Conservation (phyloP, 768 basidiomycete genomes). For the Pleurotus eryngii region DNA sequence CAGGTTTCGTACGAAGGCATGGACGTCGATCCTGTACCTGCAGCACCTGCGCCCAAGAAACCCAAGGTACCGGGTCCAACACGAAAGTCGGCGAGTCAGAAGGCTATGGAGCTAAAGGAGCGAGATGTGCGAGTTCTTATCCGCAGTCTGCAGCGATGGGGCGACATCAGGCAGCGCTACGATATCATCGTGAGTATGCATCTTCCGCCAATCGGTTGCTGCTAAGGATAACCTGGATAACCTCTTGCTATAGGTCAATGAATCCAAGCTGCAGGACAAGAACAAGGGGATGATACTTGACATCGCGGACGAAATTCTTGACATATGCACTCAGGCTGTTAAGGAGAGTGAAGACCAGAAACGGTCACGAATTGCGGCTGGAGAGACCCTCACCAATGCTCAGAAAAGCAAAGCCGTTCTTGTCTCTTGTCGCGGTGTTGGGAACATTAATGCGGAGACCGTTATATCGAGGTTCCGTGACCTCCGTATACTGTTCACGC, state of each 20-base stretch:
- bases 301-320: constrained; percentile 89
- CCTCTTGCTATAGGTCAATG: constrained; percentile 59
- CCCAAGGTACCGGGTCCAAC: constrained; percentile 68
- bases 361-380: constrained; percentile 68
- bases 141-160: constrained; percentile 95
- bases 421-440: constrained; percentile 83
- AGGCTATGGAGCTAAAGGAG: constrained; percentile 95
- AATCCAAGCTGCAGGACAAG: constrained; percentile 90
- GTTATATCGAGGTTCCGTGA: constrained; percentile 87
- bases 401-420: constrained; percentile 98
- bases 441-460: constrained; percentile 97
- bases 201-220: constrained; percentile 5
- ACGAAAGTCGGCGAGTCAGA: constrained; percentile 89
- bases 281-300: constrained; percentile 90
- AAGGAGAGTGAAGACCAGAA: constrained; percentile 82
- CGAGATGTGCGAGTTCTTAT: constrained; percentile 95
- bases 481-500: constrained; percentile 81
- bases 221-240: constrained; percentile 4
- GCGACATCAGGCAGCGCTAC: constrained; percentile 92
- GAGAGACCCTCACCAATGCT: constrained; percentile 87
- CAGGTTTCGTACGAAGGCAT: constrained; percentile 90
- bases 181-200: constrained; percentile 77
- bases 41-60: constrained; percentile 67
- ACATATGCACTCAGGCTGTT: constrained; percentile 79
- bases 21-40: constrained; percentile 76